These are phyloP conservation scores for Phytophthora ramorum DNA, from an alignment of 352 stramenopile genomes.

Conservation along the genomic window DNA sequence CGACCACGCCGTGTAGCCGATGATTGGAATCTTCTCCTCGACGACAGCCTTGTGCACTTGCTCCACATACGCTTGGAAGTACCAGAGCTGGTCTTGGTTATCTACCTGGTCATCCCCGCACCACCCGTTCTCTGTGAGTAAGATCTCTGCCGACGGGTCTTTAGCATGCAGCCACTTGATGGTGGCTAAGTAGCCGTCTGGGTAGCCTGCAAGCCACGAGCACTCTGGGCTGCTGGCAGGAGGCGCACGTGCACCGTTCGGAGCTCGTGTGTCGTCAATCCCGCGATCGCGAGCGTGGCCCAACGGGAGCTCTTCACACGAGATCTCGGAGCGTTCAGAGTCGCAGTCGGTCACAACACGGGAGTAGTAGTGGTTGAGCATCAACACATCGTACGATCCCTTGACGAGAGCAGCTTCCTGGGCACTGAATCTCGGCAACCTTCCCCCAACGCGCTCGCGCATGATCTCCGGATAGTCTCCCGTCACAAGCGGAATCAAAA, in stretches of 20 bases:
- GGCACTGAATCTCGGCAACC: conserved; percentile 88
- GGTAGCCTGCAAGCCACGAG: conserved; percentile 52
- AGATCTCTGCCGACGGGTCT: conserved; percentile 48
- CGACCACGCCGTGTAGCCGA: conserved; percentile 94
- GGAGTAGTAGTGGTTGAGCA: conserved; percentile 94
- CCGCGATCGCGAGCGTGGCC: conserved; percentile 59
- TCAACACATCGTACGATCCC: conserved; percentile 93
- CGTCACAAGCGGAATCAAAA: conserved; percentile 91
- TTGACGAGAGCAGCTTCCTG: conserved; percentile 78
- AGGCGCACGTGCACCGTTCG: conserved; percentile 53
- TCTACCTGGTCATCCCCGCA: conserved; percentile 60
- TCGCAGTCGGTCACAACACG: conserved; percentile 59
- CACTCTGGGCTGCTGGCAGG: conserved; percentile 39
- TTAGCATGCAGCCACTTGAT: conserved; percentile 77
- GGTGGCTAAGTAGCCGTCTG: conserved; percentile 59
- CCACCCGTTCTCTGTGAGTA: conserved; percentile 76
- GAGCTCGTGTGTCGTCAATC: conserved; percentile 59
- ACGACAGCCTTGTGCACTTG: conserved; percentile 66
- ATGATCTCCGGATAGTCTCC: conserved; percentile 94
- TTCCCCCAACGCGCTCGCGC: conserved; percentile 72
- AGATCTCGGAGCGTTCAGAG: conserved; percentile 35
- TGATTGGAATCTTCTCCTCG: conserved; percentile 74
- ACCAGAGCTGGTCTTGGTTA: conserved; percentile 67
- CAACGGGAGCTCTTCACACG: conserved; percentile 39
- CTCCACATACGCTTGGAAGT: conserved; percentile 60